These are phyloP conservation scores for Coemansia sp. DNA, from an alignment of 192 early-diverging fungal species.

Conservation along the genomic window DNA sequence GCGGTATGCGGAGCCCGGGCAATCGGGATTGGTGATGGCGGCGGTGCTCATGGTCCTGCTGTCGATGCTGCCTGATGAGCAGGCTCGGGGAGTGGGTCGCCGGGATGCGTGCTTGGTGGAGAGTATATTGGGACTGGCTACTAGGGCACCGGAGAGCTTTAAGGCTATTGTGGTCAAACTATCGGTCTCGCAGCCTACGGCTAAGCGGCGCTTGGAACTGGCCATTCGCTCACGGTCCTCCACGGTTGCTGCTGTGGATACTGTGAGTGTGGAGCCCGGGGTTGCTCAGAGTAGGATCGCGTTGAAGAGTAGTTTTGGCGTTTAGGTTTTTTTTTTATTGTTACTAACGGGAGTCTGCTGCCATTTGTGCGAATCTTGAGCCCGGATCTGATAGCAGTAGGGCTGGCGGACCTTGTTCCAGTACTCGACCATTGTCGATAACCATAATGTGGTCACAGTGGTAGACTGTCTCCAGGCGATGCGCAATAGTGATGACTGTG, in stretches of 20 bases:
- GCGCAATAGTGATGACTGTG: slow-evolving; percentile 68
- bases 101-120: slow-evolving; percentile 8
- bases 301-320: slow-evolving; percentile 33
- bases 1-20: neutral
- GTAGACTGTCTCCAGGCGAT: slow-evolving; percentile 51
- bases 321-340: neutral
- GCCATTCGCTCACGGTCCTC: slow-evolving; percentile 27
- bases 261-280: neutral
- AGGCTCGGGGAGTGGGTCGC: neutral
- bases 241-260: neutral
- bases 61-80: slow-evolving; percentile 26
- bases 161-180: slow-evolving; percentile 20
- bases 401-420: slow-evolving; percentile 18
- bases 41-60: slow-evolving; percentile 36
- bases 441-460: slow-evolving; percentile 33
- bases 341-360: neutral
- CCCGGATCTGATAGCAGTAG: neutral
- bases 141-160: slow-evolving; percentile 14
- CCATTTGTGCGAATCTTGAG: slow-evolving; percentile 11
- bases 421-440: slow-evolving; percentile 23
- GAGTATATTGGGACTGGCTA: slow-evolving; percentile 24
- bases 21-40: slow-evolving; percentile 11
- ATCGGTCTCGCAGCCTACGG: slow-evolving; percentile 18
- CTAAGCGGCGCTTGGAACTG: slow-evolving; percentile 24
- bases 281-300: slow-evolving; percentile 4